These are phyloP conservation scores for Boletus rufocinnamomeus DNA, from an alignment of 768 basidiomycete genomes.

Conservation along the genomic window DNA sequence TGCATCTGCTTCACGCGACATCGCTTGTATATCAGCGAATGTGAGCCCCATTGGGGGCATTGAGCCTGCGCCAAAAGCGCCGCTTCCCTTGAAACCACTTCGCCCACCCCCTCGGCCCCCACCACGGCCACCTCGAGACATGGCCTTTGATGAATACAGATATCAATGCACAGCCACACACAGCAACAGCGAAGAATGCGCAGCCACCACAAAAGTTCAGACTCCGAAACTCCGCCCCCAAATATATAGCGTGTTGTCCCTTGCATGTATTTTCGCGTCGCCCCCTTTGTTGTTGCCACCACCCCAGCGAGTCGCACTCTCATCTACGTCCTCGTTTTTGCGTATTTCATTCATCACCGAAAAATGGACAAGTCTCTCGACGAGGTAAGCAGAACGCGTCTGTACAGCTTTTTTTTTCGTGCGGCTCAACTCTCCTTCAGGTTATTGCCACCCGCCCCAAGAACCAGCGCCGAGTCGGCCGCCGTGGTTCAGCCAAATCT, in stretches of 20 bases:
- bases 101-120: slow-evolving; percentile 57
- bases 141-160: slow-evolving; percentile 22
- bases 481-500: slow-evolving; percentile 50
- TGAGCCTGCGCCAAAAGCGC: slow-evolving; percentile 36
- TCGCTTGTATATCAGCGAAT: slow-evolving; percentile 74
- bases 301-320: slow-evolving; percentile 5
- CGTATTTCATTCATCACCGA: background rate
- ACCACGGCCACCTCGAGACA: slow-evolving; percentile 56
- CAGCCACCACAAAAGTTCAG: slow-evolving; percentile 9
- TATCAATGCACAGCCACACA: slow-evolving; percentile 14
- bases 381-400: slow-evolving; percentile 52
- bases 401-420: slow-evolving; percentile 5
- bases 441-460: slow-evolving; percentile 68
- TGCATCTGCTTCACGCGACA: slow-evolving; percentile 74
- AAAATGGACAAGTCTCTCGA: slow-evolving; percentile 85
- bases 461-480: slow-evolving; percentile 40
- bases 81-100: slow-evolving; percentile 57
- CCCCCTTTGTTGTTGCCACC: slow-evolving; percentile 34
- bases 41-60: slow-evolving; percentile 78
- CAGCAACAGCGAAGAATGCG: background rate
- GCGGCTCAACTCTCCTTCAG: slow-evolving; percentile 38
- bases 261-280: slow-evolving; percentile 18
- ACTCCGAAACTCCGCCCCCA: slow-evolving; percentile 32
- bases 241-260: slow-evolving; percentile 22
- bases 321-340: background rate